A percentile compares a stretch with the other conserved stretches of the same genome.
Conservation (phyloP, 441 rosid genomes). For the Populus hybrid region DNA sequence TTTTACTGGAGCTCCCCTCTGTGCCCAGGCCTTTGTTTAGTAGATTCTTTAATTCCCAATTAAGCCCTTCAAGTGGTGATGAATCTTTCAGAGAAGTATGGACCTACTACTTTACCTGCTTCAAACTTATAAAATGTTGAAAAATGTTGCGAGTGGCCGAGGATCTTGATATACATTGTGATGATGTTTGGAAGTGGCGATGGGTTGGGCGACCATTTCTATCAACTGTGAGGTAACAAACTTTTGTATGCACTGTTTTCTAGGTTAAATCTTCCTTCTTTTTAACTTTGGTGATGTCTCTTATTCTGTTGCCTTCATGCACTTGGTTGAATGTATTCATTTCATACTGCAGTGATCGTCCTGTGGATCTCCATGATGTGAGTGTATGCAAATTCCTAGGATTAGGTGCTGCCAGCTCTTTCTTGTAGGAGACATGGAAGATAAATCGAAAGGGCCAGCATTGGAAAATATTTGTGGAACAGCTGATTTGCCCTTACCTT, state of each 20-base stretch:
- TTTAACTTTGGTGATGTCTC: slow-evolving; percentile 10
- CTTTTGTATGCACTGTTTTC: slow-evolving; percentile 6
- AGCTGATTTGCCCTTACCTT: slow-evolving; percentile 86
- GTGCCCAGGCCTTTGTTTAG: slow-evolving; percentile 84
- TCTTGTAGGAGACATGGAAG: slow-evolving; percentile 93
- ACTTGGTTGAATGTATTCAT: slow-evolving; percentile 13
- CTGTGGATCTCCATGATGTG: slow-evolving; percentile 61
- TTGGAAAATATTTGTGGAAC: slow-evolving; percentile 93
- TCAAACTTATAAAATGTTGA: slow-evolving; percentile 65
- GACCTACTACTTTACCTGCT: slow-evolving; percentile 47
- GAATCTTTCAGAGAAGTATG: slow-evolving; percentile 75
- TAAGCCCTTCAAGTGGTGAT: slow-evolving; percentile 57
- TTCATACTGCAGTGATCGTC: slow-evolving; percentile 52
- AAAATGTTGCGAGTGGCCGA: slow-evolving; percentile 55
- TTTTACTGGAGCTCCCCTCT: slow-evolving; percentile 75
- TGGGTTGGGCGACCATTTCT: slow-evolving; percentile 72
- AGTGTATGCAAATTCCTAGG: slow-evolving; percentile 71
- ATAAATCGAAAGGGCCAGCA: slow-evolving; percentile 89
- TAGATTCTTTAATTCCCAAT: slow-evolving; percentile 80
- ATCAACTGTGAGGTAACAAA: slow-evolving; percentile 66
- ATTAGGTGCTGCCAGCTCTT: slow-evolving; percentile 96
- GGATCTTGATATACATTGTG: slow-evolving; percentile 68
- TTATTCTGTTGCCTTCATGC: background rate
- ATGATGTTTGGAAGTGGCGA: slow-evolving; percentile 86
- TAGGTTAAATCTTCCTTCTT: background rate